Base-by-base conservation (phyloP, 2,329 filamentous ascomycete genomes). In the Aspergillus sp. region DNA sequence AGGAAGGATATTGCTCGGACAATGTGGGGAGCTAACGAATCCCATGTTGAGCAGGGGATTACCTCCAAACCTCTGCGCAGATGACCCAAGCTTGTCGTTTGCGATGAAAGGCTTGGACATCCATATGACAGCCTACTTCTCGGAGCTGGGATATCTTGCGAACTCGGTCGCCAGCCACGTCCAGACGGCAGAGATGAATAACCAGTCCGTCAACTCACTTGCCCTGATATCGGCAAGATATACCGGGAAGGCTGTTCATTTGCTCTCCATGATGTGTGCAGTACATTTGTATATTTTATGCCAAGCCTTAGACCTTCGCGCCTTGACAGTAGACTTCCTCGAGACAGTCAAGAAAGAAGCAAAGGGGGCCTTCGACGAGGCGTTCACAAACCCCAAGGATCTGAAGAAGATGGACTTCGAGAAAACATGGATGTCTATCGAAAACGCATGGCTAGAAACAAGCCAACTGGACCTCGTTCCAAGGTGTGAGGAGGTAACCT, bases 121-220 rank as follows among this genome's bases (percentile, higher is more conserved):
- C 63, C 84, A 83, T 67, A 84, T 88, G 75, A 84, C 87, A 0
- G 82, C 85, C 0, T 85, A 87, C 62, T 81, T 82, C 69, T 81
- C 85, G 2, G 86, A 89, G 73, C 73, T 89, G 14, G 83, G 78
- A 0, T 86, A 82, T 62, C 80, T 90, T 0, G 82, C 85, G 0
- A 84, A 85, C 59, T 85, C 87, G 0, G 82, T 90, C 10, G 82
- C 80, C 47, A 78, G 77, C 2, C 86, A 90, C 66, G 84, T 89
- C 1, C 84, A 87, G 69, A 80, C 81, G 0, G 86, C 87, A 1
- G 87, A 90, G 69, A 87, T 88, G 83, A 77, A 81, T 45, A 90
- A 90, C 65, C 87, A 90, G 69, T 78, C 81, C 0, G 76, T 90
- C 60, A 90, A 90, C 67, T 87, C 84, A 0, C 78, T 90, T 45